phyloP scores from a whole-genome alignment of 1,284 basidiomycete species.

The Cryptococcus amylolentus region DNA sequence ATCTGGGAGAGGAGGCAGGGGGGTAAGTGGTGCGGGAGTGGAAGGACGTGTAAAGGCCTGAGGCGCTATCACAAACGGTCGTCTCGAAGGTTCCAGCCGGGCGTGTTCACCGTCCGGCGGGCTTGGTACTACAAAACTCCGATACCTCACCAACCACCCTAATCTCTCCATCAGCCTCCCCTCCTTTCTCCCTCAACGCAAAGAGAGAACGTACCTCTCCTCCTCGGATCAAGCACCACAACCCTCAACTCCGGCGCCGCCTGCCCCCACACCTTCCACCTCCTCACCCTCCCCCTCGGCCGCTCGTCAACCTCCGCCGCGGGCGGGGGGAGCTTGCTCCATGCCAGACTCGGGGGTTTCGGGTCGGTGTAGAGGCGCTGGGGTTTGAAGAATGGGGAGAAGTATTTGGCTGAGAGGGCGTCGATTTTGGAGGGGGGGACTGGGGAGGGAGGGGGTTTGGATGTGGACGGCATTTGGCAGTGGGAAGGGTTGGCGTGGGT shows the following conservation, averaged over 20 bases:
- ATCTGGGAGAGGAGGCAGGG: not conserved
- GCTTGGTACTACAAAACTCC: not conserved
- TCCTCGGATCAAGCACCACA: slow-evolving; percentile 27
- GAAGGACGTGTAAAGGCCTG: not conserved
- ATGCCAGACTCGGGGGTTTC: slow-evolving; percentile 13
- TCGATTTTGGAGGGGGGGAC: slow-evolving; percentile 3
- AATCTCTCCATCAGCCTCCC: not conserved
- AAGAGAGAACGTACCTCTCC: slow-evolving; percentile 19
- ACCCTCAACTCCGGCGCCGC: slow-evolving; percentile 17
- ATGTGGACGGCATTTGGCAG: not conserved
- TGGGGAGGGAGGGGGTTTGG: not conserved
- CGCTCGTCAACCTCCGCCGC: slow-evolving; percentile 30
- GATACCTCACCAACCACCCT: not conserved
- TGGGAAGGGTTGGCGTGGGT: no score
- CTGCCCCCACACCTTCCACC: slow-evolving; percentile 29
- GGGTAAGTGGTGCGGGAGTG: not conserved
- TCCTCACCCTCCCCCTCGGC: slow-evolving; percentile 17
- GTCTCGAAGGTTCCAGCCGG: not conserved
- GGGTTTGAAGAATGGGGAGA: slow-evolving; percentile 12
- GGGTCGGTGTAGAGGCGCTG: slow-evolving; percentile 12
- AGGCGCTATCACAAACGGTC: not conserved
- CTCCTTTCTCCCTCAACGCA: not conserved
- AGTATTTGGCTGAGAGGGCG: slow-evolving; percentile 5
- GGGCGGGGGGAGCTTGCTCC: slow-evolving; percentile 20
- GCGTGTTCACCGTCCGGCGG: not conserved